Base-by-base conservation (phyloP, 2,329 filamentous ascomycete genomes). In the Aquanectria penicillioides region DNA sequence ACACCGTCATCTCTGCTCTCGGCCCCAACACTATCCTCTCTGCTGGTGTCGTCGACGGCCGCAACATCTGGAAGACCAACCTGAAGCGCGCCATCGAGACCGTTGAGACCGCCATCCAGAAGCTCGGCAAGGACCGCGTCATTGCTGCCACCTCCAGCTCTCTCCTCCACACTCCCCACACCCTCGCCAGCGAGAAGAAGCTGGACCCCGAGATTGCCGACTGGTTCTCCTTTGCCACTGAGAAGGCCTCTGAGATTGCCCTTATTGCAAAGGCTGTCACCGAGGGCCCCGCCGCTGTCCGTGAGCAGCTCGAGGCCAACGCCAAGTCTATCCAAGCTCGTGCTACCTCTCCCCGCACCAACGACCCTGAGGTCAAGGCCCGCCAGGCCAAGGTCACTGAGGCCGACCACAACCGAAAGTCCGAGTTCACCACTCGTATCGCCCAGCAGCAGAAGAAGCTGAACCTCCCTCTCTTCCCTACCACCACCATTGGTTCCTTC, bases 31-130 rank as follows among this genome's bases (percentile, higher is more conserved):
- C 97, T 77, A 81, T 93, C 70, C 89, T 99, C 68, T 99, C 95
- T 68, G 91, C 89, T 67, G 95, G 95, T 92, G 91, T 99, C 71
- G 95, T 99, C 69, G 94, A 99, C 73, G 95, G 95, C 74, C 93
- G 95, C 75, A 99, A 99, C 88, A 98, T 99, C 86, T 99, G 95
- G 95, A 99, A 99, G 92, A 97, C 93, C 82, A 97, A 98, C 89
- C 91, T 97, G 84, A 91, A 97, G 88, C 88, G 88, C 73, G 93
- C 95, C 74, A 96, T 99, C 67, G 94, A 95, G 85, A 87, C 83
- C 66, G 90, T 95, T 62, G 93, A 98, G 88, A 84, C 87, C 60
- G 95, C 94, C 66, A 84, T 98, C 73, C 92, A 97, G 85, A 87
- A 97, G 85, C 88, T 99, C 65, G 94, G 95, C 83, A 94, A 97